A percentile compares a stretch with the other conserved stretches of the same genome.
Evolutionary conservation across 345 rosid genomes (phyloP).

Genomic region (Excoecaria cochinchinensis): DNA sequence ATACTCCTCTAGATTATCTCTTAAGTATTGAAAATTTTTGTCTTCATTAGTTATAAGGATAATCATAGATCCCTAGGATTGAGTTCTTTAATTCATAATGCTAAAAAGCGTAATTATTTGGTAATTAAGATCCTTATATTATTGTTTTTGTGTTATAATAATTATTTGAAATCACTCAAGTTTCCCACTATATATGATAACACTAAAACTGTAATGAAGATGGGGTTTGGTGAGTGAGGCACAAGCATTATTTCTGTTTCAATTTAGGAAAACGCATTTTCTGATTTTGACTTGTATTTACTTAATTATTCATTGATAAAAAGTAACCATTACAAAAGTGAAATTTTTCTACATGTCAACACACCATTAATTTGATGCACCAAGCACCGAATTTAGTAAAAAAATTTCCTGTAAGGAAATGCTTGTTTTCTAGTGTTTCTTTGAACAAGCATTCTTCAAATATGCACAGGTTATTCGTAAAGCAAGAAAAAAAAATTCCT

Average conservation of each 20-base stretch:
- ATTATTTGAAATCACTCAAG: background rate
- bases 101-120: background rate
- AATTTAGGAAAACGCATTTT: background rate
- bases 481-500: too few relatives aligned
- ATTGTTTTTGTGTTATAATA: background rate
- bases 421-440: too few relatives aligned
- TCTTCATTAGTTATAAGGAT: slow-evolving; percentile 5
- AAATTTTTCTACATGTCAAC: too few relatives aligned
- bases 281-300: background rate
- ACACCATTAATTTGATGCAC: too few relatives aligned
- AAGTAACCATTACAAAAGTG: too few relatives aligned
- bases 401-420: too few relatives aligned
- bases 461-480: too few relatives aligned
- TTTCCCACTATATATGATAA: background rate
- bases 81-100: background rate
- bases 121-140: background rate
- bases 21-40: background rate
- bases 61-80: background rate
- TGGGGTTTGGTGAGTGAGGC: background rate
- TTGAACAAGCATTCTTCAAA: too few relatives aligned
- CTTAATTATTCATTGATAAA: too few relatives aligned
- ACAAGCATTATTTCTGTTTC: background rate
- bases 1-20: background rate
- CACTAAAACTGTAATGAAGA: background rate
- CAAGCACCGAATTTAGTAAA: too few relatives aligned